phyloP scores from a whole-genome alignment of 2,329 filamentous ascomycete species.

The Tolypocladium nubicola region DNA sequence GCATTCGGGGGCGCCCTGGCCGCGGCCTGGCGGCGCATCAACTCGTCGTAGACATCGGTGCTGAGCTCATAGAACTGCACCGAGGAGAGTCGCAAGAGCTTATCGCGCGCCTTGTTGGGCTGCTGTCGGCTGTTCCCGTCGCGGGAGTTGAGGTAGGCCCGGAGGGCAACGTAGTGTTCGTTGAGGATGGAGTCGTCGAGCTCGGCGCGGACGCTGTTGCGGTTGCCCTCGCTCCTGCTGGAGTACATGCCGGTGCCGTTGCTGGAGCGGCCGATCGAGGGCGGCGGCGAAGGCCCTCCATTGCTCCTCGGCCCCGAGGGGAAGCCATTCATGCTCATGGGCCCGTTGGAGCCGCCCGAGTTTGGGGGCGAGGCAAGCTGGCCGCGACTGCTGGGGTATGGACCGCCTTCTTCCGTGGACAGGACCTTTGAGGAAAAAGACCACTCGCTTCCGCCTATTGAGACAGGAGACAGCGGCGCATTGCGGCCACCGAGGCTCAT shows the following conservation, averaged over 20 bases:
- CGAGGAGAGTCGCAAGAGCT: constrained; percentile 76
- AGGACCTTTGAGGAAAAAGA: constrained; percentile 57
- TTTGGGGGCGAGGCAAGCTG: constrained; percentile 60
- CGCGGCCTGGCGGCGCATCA: constrained; percentile 71
- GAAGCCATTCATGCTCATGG: constrained; percentile 51
- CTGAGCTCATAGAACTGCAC: constrained; percentile 97
- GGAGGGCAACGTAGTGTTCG: constrained; percentile 75
- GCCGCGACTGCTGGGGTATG: constrained; percentile 42
- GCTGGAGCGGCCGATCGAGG: constrained; percentile 78
- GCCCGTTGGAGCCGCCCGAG: constrained; percentile 49
- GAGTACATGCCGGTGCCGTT: constrained; percentile 63
- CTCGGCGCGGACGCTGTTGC: constrained; percentile 47
- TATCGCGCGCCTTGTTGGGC: constrained; percentile 86
- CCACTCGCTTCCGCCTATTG: constrained; percentile 77
- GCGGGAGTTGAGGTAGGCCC: constrained; percentile 64
- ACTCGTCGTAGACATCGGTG: constrained; percentile 94
- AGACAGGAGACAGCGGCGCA: constrained; percentile 72
- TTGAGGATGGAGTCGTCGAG: constrained; percentile 51
- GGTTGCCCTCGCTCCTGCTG: constrained; percentile 55
- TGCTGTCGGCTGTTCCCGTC: constrained; percentile 66
- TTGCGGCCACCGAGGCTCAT: constrained; percentile 58
- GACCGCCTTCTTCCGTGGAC: constrained; percentile 36
- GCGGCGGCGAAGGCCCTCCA: constrained; percentile 71
- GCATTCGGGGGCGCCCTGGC: constrained; percentile 43
- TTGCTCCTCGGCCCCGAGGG: constrained; percentile 44